phyloP scores from a whole-genome alignment of 2,329 filamentous ascomycete genomes.

The Alternaria rosae region DNA sequence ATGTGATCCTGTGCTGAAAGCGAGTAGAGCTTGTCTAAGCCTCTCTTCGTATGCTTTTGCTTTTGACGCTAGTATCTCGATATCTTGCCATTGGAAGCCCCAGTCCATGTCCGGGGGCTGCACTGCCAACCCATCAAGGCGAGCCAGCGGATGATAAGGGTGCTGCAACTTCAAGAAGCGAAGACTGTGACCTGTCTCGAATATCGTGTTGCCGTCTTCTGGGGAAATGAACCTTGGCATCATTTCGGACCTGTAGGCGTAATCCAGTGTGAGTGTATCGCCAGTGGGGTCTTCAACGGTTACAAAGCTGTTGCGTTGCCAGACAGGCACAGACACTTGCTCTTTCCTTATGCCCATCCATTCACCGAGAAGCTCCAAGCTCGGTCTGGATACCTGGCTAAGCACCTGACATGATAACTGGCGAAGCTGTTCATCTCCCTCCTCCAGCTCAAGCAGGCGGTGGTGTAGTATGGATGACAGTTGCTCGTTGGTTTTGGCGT shows the following conservation, averaged over 20 bases:
- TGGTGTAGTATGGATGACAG: conserved; percentile 49
- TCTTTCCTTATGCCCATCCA: conserved; percentile 74
- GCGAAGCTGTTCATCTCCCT: conserved; percentile 67
- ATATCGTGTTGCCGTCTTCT: conserved; percentile 75
- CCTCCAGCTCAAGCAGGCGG: conserved; percentile 61
- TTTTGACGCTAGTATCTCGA: conserved; percentile 68
- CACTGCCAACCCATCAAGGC: conserved; percentile 57
- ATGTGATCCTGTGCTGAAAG: conserved; percentile 25
- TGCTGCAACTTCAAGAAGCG: conserved; percentile 75
- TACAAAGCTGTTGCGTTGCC: conserved; percentile 42
- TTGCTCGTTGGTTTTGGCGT: conserved; percentile 52
- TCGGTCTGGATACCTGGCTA: conserved; percentile 68
- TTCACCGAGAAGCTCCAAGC: conserved; percentile 71
- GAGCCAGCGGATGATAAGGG: conserved; percentile 72
- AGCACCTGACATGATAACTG: conserved; percentile 73
- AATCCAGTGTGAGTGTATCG: conserved; percentile 57
- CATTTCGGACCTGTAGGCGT: conserved; percentile 67
- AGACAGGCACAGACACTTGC: conserved; percentile 33
- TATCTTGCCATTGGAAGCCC: conserved; percentile 75
- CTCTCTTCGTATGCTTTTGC: conserved; percentile 62
- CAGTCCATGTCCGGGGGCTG: conserved; percentile 68
- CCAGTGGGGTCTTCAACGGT: conserved; percentile 34
- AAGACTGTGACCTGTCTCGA: conserved; percentile 80
- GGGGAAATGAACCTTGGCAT: conserved; percentile 75
- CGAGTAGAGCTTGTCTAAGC: conserved; percentile 39